phyloP scores from a whole-genome alignment of 208 protist genomes.

The Crithidia thermophila region DNA sequence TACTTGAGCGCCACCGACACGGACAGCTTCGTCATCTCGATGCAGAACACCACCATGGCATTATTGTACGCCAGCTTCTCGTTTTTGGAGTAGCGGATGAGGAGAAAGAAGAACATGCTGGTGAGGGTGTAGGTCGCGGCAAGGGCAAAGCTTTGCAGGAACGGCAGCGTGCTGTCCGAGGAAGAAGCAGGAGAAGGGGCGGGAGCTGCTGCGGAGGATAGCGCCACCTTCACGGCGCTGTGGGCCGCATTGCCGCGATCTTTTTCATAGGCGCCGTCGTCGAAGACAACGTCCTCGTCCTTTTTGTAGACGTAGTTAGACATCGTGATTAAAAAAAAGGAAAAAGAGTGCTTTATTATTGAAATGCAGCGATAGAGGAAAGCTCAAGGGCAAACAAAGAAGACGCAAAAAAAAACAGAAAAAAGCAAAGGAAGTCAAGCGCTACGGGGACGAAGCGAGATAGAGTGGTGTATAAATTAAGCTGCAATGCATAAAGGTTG shows the following conservation, averaged over 20 bases:
- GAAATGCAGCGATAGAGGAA: neutral
- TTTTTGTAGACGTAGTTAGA: constrained; percentile 10
- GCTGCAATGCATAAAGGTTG: no score
- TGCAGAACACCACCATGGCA: constrained; percentile 44
- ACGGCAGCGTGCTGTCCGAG: constrained; percentile 26
- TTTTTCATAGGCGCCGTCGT: neutral
- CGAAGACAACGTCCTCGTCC: constrained; percentile 2
- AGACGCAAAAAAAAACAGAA: neutral
- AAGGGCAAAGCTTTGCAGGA: constrained; percentile 35
- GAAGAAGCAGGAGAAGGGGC: neutral
- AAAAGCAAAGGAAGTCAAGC: neutral
- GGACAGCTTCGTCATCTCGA: constrained; percentile 54
- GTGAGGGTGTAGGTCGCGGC: constrained; percentile 48
- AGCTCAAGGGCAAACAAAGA: neutral
- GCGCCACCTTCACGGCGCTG: neutral
- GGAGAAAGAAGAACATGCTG: constrained; percentile 52
- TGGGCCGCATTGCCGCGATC: neutral
- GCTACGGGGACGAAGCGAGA: no score
- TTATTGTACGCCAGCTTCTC: constrained; percentile 39
- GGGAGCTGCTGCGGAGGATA: neutral
- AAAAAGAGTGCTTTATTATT: no score
- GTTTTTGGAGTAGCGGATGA: constrained; percentile 55
- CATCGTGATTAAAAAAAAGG: neutral
- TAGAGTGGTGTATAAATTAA: no score
- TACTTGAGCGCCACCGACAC: constrained; percentile 57